Evolutionary conservation across 305 asterid species (phyloP), one percentile per base, ranked within the genome.

Genomic region (Coffea humblotiana): DNA sequence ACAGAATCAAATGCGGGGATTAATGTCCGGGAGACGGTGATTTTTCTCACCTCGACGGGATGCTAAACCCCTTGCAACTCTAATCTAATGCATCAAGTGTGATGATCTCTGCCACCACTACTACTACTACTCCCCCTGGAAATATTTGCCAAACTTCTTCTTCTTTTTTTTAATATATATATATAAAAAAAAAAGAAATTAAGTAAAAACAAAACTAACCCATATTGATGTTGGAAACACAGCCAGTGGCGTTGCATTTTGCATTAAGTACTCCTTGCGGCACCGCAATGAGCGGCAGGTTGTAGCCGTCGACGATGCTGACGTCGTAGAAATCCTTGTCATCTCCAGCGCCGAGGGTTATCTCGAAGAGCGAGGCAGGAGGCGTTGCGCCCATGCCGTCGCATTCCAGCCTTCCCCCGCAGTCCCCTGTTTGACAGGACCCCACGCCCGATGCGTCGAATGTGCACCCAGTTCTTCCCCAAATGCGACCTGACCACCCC

Each of bases 391-490:
- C 97, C 8, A 74, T 84, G 75, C 97, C 98, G n/a, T 78, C 77
- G 76, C 98, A 92, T 84, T 92, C 90, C 45, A 90, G 88, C 92
- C 79, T 91, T 79, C 98, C 97, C 0, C 96, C 96, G 64, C 96
- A 91, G 73, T 92, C 98, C 65, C 97, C 97, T 0, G 98, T 94
- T 63, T 86, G 90, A 86, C 97, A 94, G 8, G 92, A 83, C 60
- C 98, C 97, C 64, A 71, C 74, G 32, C 97, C 96, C 3, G 88
- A 81, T 60, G 90, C 84, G 45, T 91, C 93, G 65, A 94, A 94
- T 5, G 84, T 80, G 84, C 98, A 94, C 8, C 95, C 92, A 10
- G 98, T 94, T 80, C 97, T 90, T 16, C 91, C 98, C 98, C 97
- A 91, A 3, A 94, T 87, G 49, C 95, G 89, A 67, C 98, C 98